Conservation (phyloP, 805 yeast species). For the Brettanomyces custersianus region DNA sequence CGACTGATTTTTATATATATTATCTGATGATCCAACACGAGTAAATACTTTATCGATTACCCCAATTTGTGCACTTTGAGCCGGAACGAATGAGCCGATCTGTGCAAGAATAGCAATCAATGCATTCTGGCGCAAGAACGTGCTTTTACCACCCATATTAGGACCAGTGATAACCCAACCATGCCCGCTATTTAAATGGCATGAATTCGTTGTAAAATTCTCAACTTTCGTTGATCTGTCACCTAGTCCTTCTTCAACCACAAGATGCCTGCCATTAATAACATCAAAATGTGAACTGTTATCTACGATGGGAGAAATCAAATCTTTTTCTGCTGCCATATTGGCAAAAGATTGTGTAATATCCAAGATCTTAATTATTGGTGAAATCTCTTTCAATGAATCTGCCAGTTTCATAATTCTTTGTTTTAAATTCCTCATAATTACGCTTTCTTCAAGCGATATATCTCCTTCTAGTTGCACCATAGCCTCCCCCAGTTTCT, state of each 20-base stretch:
- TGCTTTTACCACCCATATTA: conserved; percentile 82
- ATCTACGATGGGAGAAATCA: conserved; percentile 58
- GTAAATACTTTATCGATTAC: conserved; percentile 73
- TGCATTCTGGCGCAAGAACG: conserved; percentile 67
- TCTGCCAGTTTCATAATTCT: conserved; percentile 36
- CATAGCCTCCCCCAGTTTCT: conserved; percentile 38
- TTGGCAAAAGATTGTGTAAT: conserved; percentile 63
- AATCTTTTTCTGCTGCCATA: conserved; percentile 57
- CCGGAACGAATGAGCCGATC: conserved; percentile 69
- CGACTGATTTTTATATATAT: conserved; percentile 67
- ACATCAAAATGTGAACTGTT: conserved; percentile 40
- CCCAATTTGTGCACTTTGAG: conserved; percentile 53
- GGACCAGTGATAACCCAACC: conserved; percentile 79
- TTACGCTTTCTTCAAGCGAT: conserved; percentile 40
- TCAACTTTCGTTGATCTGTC: conserved; percentile 29
- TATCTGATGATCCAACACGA: conserved; percentile 80
- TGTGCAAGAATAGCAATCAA: conserved; percentile 61
- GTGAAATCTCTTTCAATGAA: conserved; percentile 40
- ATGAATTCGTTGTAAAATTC: conserved; percentile 41
- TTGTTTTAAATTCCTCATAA: conserved; percentile 40
- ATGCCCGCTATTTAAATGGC: conserved; percentile 22
- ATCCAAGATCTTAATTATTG: conserved; percentile 55
- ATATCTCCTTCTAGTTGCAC: conserved; percentile 40
- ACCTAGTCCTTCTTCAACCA: conserved; percentile 70
- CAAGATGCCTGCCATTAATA: conserved; percentile 68